Conservation (phyloP, 768 basidiomycete genomes). For the Clitopilus passeckerianus region DNA sequence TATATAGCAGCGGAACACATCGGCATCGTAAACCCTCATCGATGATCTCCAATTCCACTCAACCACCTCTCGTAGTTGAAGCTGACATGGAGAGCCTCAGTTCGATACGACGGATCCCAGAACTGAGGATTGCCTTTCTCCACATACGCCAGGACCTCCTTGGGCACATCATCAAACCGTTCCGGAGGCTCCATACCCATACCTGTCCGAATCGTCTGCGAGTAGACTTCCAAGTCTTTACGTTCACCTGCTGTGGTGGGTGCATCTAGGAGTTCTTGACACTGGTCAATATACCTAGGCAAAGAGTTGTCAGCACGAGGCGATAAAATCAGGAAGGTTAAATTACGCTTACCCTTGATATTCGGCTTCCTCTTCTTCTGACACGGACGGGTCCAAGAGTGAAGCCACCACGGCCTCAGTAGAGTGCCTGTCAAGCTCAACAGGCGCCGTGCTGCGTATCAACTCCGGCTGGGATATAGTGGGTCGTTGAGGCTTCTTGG, state of each 20-base stretch:
- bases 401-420: conserved; percentile 56
- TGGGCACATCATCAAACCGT: conserved; percentile 32
- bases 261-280: conserved; percentile 56
- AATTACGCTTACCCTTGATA: conserved; percentile 56
- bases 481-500: conserved; percentile 34
- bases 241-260: conserved; percentile 49
- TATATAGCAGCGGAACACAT: too few relatives aligned
- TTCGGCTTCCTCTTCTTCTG: conserved; percentile 60
- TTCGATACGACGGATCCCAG: conserved; percentile 24
- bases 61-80: conserved; percentile 46
- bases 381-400: conserved; percentile 58
- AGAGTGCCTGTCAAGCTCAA: conserved; percentile 37
- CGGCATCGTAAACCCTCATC: neutral
- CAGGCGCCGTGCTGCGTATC: conserved; percentile 19
- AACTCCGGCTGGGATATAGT: conserved; percentile 27
- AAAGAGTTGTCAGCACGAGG: too few relatives aligned
- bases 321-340: too few relatives aligned
- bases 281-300: conserved; percentile 69
- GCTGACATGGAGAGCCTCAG: conserved; percentile 27
- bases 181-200: conserved; percentile 28
- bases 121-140: conserved; percentile 32
- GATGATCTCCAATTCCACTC: neutral
- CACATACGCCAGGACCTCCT: conserved; percentile 41
- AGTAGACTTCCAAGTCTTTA: conserved; percentile 56
- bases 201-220: conserved; percentile 43